Conservation (phyloP, 2,329 filamentous ascomycete species). For the Claviceps pazoutovae region DNA sequence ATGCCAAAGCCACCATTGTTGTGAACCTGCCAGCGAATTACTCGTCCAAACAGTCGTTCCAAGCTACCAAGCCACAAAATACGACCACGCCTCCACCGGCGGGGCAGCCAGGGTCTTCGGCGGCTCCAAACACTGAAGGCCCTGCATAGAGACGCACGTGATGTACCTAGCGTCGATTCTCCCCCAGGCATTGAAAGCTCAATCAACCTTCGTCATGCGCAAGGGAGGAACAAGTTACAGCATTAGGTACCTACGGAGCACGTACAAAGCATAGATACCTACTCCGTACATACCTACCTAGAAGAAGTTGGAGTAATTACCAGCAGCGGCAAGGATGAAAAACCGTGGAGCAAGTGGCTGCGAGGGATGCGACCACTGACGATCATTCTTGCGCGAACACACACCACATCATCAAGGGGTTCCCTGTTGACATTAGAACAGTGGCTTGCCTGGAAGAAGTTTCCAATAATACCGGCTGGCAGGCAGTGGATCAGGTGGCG, state of each 20-base stretch:
- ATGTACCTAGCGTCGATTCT: too few relatives aligned
- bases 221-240: too few relatives aligned
- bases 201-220: background rate
- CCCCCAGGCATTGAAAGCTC: too few relatives aligned
- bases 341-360: background rate
- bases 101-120: background rate
- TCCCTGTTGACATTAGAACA: background rate
- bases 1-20: constrained; percentile 32
- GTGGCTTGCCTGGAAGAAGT: background rate
- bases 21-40: constrained; percentile 33
- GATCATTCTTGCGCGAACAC: background rate
- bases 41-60: constrained; percentile 13
- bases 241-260: too few relatives aligned
- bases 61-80: constrained; percentile 3
- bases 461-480: background rate
- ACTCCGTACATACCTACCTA: too few relatives aligned
- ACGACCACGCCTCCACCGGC: background rate
- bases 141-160: background rate
- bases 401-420: background rate
- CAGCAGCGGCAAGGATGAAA: background rate
- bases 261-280: too few relatives aligned
- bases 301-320: background rate
- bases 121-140: background rate
- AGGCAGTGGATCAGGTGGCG: background rate
- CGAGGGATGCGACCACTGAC: background rate